These are phyloP conservation scores for Lasiosphaeris hirsuta DNA, from an alignment of 495 filamentous ascomycete genomes.

Conservation along the genomic window DNA sequence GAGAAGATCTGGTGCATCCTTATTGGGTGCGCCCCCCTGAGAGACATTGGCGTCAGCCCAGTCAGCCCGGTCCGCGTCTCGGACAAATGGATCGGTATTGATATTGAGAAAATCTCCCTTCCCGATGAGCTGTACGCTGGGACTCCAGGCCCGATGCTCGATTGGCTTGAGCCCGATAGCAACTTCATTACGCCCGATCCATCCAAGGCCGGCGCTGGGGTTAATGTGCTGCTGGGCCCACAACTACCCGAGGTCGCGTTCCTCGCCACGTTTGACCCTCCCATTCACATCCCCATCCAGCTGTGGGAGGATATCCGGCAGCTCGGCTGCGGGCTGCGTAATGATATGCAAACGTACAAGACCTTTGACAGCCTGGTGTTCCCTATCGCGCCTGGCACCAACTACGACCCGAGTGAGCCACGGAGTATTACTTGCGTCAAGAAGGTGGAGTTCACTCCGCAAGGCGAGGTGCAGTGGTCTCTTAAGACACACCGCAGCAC, in stretches of 20 bases:
- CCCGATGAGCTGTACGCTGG: constrained; percentile 35
- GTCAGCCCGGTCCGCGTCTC: constrained; percentile 61
- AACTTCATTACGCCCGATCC: constrained; percentile 41
- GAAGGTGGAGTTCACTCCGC: constrained; percentile 29
- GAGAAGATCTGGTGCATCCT: constrained; percentile 56
- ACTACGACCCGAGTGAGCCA: constrained; percentile 39
- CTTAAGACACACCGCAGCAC: constrained; percentile 61
- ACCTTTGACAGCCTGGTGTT: constrained; percentile 70
- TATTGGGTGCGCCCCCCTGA: constrained; percentile 58
- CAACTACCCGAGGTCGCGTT: constrained; percentile 76
- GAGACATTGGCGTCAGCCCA: constrained; percentile 48
- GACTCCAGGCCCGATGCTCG: constrained; percentile 42
- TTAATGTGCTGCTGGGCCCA: constrained; percentile 27
- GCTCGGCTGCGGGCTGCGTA: constrained; percentile 57
- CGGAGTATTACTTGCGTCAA: constrained; percentile 36
- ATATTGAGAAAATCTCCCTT: constrained; percentile 50
- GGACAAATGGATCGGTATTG: constrained; percentile 60
- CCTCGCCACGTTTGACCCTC: constrained; percentile 78
- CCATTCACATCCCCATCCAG: constrained; percentile 67
- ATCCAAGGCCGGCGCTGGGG: constrained; percentile 30
- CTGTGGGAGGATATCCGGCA: constrained; percentile 66
- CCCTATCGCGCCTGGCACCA: constrained; percentile 36
- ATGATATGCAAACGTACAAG: constrained; percentile 42
- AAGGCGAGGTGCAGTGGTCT: constrained; percentile 35
- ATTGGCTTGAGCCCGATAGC: constrained; percentile 64